These are phyloP conservation scores for Syzygium aqueum DNA, from an alignment of 345 rosid species.

Conservation along the genomic window DNA sequence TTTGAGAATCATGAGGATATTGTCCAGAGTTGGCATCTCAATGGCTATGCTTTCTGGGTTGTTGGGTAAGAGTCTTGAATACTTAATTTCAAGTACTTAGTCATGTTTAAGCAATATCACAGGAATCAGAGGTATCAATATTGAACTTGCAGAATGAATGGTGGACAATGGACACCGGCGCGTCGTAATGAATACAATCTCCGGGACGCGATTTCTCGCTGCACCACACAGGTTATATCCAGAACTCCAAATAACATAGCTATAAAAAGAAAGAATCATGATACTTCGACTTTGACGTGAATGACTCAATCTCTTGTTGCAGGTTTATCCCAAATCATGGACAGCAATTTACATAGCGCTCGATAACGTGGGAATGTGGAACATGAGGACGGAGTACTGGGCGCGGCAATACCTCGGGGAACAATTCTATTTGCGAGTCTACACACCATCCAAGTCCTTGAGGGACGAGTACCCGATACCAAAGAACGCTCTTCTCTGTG, in stretches of 20 bases:
- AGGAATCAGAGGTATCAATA: background rate
- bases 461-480: constrained; percentile 78
- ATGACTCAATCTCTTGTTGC: background rate
- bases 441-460: constrained; percentile 35
- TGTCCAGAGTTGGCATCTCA: constrained; percentile 76
- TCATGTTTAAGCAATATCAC: background rate
- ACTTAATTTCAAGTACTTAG: background rate
- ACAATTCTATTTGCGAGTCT: constrained; percentile 73
- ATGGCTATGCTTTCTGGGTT: constrained; percentile 80
- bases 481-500: constrained; percentile 70
- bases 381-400: constrained; percentile 79
- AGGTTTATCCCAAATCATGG: constrained; percentile 95
- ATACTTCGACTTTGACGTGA: background rate
- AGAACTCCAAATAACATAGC: background rate
- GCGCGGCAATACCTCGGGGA: constrained; percentile 91
- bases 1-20: constrained; percentile 66
- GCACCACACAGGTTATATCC: constrained; percentile 42
- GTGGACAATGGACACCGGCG: constrained; percentile 58
- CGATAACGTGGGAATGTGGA: constrained; percentile 98
- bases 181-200: constrained; percentile 70
- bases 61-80: constrained; percentile 52
- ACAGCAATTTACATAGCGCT: constrained; percentile 76
- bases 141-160: constrained; percentile 50
- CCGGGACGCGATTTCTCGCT: constrained; percentile 64
- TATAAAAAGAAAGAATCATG: background rate